Evolutionary conservation across 306 rosid genomes (phyloP).

Genomic region (Mucuna pruriens): DNA sequence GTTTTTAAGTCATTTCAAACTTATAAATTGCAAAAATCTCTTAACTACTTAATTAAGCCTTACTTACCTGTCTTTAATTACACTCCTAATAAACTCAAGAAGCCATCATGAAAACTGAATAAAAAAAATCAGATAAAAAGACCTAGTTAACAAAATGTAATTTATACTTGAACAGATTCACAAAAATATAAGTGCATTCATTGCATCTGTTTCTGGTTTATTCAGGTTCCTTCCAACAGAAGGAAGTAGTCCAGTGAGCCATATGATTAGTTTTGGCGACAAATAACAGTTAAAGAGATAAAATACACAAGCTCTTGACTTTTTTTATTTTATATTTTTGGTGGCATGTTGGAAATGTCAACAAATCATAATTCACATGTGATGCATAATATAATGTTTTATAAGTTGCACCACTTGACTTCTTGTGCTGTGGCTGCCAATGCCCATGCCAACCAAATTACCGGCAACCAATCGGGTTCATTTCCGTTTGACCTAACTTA

Average conservation of each 20-base stretch:
- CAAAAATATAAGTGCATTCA: not conserved
- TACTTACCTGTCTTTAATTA: not conserved
- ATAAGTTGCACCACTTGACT: not conserved
- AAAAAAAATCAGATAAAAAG: not conserved
- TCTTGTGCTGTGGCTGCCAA: not conserved
- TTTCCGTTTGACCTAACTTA: not conserved
- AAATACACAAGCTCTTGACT: not conserved
- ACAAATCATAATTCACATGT: conserved; percentile 8
- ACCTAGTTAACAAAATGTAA: not conserved
- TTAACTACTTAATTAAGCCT: not conserved
- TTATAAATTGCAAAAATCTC: not conserved
- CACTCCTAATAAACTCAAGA: not conserved
- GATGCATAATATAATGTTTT: not conserved
- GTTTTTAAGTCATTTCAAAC: not conserved
- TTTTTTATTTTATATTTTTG: too few relatives aligned
- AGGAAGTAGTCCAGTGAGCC: not conserved
- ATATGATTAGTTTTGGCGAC: not conserved
- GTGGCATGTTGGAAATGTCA: conserved; percentile 2
- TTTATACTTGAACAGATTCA: not conserved
- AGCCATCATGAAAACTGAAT: not conserved
- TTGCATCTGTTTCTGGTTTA: not conserved
- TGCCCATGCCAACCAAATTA: not conserved
- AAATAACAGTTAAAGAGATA: not conserved
- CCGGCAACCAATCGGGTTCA: not conserved
- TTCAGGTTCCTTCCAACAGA: not conserved